Percentiles rank a stretch among this genome's conserved stretches.
These are phyloP conservation scores for Zygosaccharomyces bailii DNA, from an alignment of 805 yeast species.

Conservation along the genomic window DNA sequence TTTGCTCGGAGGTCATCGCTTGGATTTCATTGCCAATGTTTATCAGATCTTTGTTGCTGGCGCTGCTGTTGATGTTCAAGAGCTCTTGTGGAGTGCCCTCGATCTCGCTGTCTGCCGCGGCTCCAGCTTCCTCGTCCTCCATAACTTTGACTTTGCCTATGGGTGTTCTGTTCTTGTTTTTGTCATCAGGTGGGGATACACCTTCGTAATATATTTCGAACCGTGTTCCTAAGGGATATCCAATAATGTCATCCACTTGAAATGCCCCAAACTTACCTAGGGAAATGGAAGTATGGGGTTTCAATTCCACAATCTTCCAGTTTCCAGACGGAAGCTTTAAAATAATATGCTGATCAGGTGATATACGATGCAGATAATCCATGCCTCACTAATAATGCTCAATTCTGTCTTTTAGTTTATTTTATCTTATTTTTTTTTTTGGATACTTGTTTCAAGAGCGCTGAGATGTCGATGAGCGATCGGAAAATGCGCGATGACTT, in stretches of 20 bases:
- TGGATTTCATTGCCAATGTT: constrained; percentile 72
- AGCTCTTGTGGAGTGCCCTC: constrained; percentile 37
- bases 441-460: neutral
- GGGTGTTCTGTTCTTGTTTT: constrained; percentile 24
- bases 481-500: constrained; percentile 6
- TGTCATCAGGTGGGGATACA: constrained; percentile 12
- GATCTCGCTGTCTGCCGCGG: constrained; percentile 34
- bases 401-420: neutral
- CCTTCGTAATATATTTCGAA: constrained; percentile 66
- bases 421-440: neutral
- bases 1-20: constrained; percentile 70
- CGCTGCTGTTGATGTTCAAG: constrained; percentile 43
- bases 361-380: constrained; percentile 31
- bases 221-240: constrained; percentile 81
- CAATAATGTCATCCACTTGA: constrained; percentile 67
- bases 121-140: constrained; percentile 25
- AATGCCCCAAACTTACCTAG: constrained; percentile 93
- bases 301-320: constrained; percentile 65
- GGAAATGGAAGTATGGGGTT: constrained; percentile 55
- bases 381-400: constrained; percentile 7
- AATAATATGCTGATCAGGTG: constrained; percentile 44
- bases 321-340: constrained; percentile 80
- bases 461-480: neutral
- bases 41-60: constrained; percentile 60
- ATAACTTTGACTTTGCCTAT: constrained; percentile 28